Conservation (phyloP, 805 yeast species). For the Lipomyces sp. region DNA sequence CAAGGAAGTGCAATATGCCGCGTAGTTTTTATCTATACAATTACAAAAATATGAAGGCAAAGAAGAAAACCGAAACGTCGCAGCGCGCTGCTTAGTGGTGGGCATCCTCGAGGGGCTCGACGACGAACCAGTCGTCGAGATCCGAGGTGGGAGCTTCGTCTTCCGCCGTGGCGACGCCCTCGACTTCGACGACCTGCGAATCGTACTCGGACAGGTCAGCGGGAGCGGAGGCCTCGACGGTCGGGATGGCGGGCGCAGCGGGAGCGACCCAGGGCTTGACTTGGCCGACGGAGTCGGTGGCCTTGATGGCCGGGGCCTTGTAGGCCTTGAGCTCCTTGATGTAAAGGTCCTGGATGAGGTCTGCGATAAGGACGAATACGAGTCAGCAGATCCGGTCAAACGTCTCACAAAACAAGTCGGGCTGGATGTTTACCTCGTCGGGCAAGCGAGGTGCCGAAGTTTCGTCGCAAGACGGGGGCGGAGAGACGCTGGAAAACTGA, state of each 20-base stretch:
- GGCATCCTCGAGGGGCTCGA: constrained; percentile 40
- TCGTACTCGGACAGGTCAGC: constrained; percentile 67
- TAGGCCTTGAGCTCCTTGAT: constrained; percentile 80
- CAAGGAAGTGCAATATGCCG: too few species aligned
- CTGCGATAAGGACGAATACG: constrained; percentile 29
- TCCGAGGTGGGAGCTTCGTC: constrained; percentile 37
- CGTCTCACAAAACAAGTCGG: neutral
- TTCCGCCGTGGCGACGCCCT: constrained; percentile 50
- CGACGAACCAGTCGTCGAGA: constrained; percentile 42
- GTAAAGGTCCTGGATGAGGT: constrained; percentile 81
- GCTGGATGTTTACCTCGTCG: constrained; percentile 22
- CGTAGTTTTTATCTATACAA: neutral
- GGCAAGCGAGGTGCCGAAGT: constrained; percentile 20
- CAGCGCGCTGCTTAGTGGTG: constrained; percentile 32
- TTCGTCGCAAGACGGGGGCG: constrained; percentile 20
- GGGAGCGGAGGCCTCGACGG: constrained; percentile 56
- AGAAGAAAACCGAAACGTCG: neutral
- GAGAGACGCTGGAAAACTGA: constrained; percentile 15
- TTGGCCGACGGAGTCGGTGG: constrained; percentile 70
- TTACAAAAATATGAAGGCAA: neutral
- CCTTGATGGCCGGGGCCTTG: constrained; percentile 75
- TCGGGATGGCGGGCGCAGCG: constrained; percentile 70
- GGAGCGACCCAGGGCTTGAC: constrained; percentile 85
- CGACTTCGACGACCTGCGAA: constrained; percentile 63
- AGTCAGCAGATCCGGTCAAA: too few species aligned